Conservation (phyloP, 2,329 filamentous ascomycete species). For the Dactylellina cionopaga region DNA sequence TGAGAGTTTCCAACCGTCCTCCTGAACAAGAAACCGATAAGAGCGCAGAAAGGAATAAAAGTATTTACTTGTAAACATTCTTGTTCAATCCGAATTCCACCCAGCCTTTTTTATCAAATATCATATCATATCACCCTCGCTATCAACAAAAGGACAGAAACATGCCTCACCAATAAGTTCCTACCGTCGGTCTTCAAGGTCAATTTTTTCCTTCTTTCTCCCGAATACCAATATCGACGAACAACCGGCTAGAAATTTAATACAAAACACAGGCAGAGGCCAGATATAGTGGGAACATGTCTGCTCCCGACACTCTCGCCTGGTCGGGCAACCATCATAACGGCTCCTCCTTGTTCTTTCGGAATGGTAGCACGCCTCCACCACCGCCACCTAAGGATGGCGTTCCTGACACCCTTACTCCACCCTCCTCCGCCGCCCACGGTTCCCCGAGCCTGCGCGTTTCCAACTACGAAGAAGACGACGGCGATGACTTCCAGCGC, state of each 20-base stretch:
- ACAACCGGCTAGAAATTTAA: slow-evolving; percentile 1
- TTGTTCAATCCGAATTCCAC: neutral
- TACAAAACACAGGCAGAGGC: neutral
- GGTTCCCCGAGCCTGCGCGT: slow-evolving; percentile 38
- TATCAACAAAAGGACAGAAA: too few relatives aligned
- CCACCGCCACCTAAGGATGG: slow-evolving; percentile 50
- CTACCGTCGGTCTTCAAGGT: too few relatives aligned
- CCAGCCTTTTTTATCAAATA: slow-evolving; percentile 5
- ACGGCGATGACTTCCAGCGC: slow-evolving; percentile 47
- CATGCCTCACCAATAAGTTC: neutral
- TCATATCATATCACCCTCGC: neutral
- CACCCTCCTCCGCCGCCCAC: slow-evolving; percentile 40
- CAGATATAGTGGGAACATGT: slow-evolving; percentile 5
- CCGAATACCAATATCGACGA: too few relatives aligned
- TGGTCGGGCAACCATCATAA: slow-evolving; percentile 17
- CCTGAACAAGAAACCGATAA: too few relatives aligned
- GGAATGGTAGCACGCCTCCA: slow-evolving; percentile 32
- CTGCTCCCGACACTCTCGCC: slow-evolving; percentile 35
- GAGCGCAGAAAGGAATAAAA: too few relatives aligned
- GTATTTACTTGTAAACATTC: slow-evolving; percentile 11
- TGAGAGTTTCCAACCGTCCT: too few relatives aligned
- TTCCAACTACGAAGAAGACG: slow-evolving; percentile 37
- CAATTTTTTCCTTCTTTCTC: too few relatives aligned
- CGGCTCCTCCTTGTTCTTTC: slow-evolving; percentile 22
- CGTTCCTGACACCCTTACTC: slow-evolving; percentile 43